A percentile compares a stretch with the other conserved stretches of the same genome.
phyloP scores from a whole-genome alignment of 164 flowering plant species.

The Tinospora cordifolia region DNA sequence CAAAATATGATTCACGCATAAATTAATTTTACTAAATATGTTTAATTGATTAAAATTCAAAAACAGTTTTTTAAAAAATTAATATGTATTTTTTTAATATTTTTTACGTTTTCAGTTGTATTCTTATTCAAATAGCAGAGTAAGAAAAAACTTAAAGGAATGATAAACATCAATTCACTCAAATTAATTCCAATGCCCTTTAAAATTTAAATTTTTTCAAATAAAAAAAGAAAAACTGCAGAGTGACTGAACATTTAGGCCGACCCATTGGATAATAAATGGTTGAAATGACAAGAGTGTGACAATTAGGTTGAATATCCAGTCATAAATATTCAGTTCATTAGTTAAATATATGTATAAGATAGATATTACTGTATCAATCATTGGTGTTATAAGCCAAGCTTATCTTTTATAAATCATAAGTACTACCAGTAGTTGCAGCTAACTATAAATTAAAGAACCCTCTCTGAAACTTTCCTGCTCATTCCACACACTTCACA shows the following conservation, averaged over 20 bases:
- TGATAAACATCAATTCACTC: neutral
- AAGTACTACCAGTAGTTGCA: neutral
- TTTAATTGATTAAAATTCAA: too few relatives aligned
- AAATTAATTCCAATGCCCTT: too few relatives aligned
- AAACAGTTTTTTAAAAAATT: too few relatives aligned
- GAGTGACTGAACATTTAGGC: neutral
- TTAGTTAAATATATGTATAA: neutral
- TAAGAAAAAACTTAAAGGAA: neutral
- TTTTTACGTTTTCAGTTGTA: too few relatives aligned
- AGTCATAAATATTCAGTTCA: neutral
- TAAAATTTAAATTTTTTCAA: too few relatives aligned
- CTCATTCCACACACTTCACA: neutral
- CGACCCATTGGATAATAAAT: neutral
- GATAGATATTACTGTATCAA: neutral
- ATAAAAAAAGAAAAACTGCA: too few relatives aligned
- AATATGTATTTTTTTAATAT: too few relatives aligned
- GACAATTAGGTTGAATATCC: conserved; percentile 1
- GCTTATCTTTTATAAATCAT: neutral
- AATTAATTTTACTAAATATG: too few relatives aligned
- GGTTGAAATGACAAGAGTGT: neutral
- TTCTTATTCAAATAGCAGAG: too few relatives aligned
- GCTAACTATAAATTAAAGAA: conserved; percentile 11
- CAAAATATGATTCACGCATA: too few relatives aligned
- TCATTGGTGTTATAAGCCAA: neutral
- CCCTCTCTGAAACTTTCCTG: neutral